Base-by-base conservation (phyloP, 176 grass and related monocot species). In the Avena eriantha region DNA sequence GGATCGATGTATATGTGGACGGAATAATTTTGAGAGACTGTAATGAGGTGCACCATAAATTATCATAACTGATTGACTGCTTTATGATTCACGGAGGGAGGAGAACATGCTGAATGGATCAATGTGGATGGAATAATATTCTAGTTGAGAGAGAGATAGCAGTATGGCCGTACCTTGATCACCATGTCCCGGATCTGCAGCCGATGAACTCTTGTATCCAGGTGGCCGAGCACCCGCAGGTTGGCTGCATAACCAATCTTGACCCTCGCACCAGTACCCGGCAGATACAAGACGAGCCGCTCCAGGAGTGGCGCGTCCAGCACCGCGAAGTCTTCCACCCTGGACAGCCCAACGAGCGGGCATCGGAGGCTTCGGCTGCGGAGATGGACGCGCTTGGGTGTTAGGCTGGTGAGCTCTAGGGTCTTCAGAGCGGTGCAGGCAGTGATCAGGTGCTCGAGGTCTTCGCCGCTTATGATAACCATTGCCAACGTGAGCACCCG, bases 361-460 rank as follows among this genome's bases (percentile, higher is more conserved):
- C 84, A 83, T 18, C 16, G 64, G 21, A 90, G 84, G 45, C 63
- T 79, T 36, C 19, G 73, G 47, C 50, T 36, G 8, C 22, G n/a
- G n/a, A 90, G 22, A 11, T 2, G 80, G 55, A 87, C 53, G 13
- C 5, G 13, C 24, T 15, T 4, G 16, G 84, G 10, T 18, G 24
- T 14, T 4, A 1, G 18, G 73, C 49, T 3, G 48, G 7, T 11
- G 48, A 76, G 48, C 7, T 8, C 0, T 1, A 76, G 73, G 26
- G 4, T 19, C 48, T 76, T 4, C 16, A 76, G 73, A 11, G 17
- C 49, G 73, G 73, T 14, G 35, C 43, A 33, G 12, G 4, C 1
- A 8, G 80, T 13, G 33, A 90, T 48, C 34, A 90, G 18, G 73
- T 15, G 17, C 18, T 83, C 64, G 14, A 90, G 55, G 31, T 83